Evolutionary conservation across 768 basidiomycete genomes (phyloP), one percentile per base, ranked within the genome.

Genomic region (Tricholoma terreum): DNA sequence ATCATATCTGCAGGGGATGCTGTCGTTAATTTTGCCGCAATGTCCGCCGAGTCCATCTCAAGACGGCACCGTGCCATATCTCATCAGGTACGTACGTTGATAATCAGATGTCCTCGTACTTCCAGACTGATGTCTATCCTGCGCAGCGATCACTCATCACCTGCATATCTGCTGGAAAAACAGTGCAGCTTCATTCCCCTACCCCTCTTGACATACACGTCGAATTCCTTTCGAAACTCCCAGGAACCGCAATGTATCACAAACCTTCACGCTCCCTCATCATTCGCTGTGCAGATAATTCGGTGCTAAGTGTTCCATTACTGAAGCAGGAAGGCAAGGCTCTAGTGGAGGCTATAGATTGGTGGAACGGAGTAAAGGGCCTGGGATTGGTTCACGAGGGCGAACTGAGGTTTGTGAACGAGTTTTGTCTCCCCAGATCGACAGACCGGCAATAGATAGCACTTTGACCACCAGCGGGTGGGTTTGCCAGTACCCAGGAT

Each of bases 321-420:
- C 72, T 94, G 15, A 85, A 88, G 64, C 82, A 84, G 58, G 84
- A 87, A 60, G 83, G 83, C 54, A 80, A 81, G 61, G 71, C 76
- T 22, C 68, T 81, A 62, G 59, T 90, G 58, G 66, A 65, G 12
- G 86, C 84, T 2, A 80, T 74, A 58, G 85, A 86, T 51, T 94
- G 89, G 86, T 92, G 89, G 89, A 91, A 90, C 67, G 91, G 92
- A 2, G 72, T 71, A 27, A 74, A 74, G 56, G 67, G 70, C 35
- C 54, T 67, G 33, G 70, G 69, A 12, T 56, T 71, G 22, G 61
- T 63, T n/a, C 51, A 53, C 15, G 43, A 66, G 27, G 58, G 55
- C 12, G 58, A 64, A 60, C 17, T 66, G 31, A 62, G 33, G 33
- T 64, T 66, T 34, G 40, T 60, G 45, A 52, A 58, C 12, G 56